Conservation (phyloP, 1,139 yeast species). For the Saccharomyces pastorianus region DNA sequence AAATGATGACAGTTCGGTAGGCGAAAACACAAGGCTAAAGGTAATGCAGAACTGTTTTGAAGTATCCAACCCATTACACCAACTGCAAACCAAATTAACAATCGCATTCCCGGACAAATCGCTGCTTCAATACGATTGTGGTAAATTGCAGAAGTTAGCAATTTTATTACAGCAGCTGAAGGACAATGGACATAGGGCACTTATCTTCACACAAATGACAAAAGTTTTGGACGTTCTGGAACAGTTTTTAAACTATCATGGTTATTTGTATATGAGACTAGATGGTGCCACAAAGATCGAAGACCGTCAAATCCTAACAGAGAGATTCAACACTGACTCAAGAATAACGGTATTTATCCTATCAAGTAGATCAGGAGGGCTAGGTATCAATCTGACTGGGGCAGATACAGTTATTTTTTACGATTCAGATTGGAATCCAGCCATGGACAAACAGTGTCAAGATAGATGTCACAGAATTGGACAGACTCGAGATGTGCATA, state of each 20-base stretch:
- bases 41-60: slow-evolving; percentile 37
- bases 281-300: slow-evolving; percentile 98
- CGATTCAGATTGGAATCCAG: slow-evolving; percentile 99
- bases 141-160: slow-evolving; percentile 84
- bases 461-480: slow-evolving; percentile 99
- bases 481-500: slow-evolving; percentile 94
- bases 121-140: slow-evolving; percentile 89
- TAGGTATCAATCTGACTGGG: slow-evolving; percentile 95
- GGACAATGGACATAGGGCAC: slow-evolving; percentile 83
- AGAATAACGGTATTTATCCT: slow-evolving; percentile 84
- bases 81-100: slow-evolving; percentile 75
- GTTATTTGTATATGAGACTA: slow-evolving; percentile 85
- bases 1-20: slow-evolving; percentile 19
- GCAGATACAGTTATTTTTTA: slow-evolving; percentile 99
- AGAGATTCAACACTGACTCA: slow-evolving; percentile 79
- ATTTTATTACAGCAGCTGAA: slow-evolving; percentile 64
- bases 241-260: slow-evolving; percentile 88
- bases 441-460: slow-evolving; percentile 98
- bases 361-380: slow-evolving; percentile 94
- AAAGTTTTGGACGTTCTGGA: slow-evolving; percentile 89
- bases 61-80: slow-evolving; percentile 64
- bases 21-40: slow-evolving; percentile 30
- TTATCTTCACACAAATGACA: slow-evolving; percentile 97
- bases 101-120: slow-evolving; percentile 96
- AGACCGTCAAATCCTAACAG: slow-evolving; percentile 90